Evolutionary conservation across 2,329 filamentous ascomycete genomes (phyloP), one percentile per base, ranked within the genome.

Genomic region (Monosporascus sp.): DNA sequence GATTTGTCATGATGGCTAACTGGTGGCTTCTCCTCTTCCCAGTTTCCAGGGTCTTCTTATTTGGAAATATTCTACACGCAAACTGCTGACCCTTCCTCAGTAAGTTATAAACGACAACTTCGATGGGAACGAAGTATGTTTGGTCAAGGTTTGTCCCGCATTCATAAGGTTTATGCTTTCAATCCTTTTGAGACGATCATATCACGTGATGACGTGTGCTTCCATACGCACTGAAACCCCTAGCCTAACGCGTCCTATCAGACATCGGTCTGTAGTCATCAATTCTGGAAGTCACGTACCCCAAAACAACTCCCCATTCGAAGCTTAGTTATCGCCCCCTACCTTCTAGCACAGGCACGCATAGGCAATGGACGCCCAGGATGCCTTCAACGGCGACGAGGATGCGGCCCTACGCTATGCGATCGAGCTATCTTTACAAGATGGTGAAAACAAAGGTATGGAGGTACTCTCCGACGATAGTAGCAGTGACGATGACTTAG

Each of bases 361-460:
- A 9, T 24, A 27, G 17, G 15, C n/a, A 20, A 67, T 67, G 65
- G 60, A 65, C 27, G 49, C 48, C 36, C 24, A 55, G 15, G 53
- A 67, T 51, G 55, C 55, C 18, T 66, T 67, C 49, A 58, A 65
- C 57, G 57, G 63, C 5, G 77, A 80, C 46, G 79, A 84, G 20
- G 81, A 87, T 50, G 80, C 82, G 54, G 81, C 83, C 31, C 68
- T 86, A n/a, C 76, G 76, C 27, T 74, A 74, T 54, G 84, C 85
- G 31, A 84, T 88, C 53, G 82, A 77, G 17, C 68, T 85, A 27
- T 85, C 82, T 8, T 71, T 85, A 17, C 68, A 70, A 43, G 64
- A 71, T 39, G 36, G 53, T 15, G 53, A 54, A 53, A 50, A 63
- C 52, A 61, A 56, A 7, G 52, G 61, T 22, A 64, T 69, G n/a